Base-by-base conservation (phyloP, 2,329 filamentous ascomycete species). In the Calonectria hongkongensis region DNA sequence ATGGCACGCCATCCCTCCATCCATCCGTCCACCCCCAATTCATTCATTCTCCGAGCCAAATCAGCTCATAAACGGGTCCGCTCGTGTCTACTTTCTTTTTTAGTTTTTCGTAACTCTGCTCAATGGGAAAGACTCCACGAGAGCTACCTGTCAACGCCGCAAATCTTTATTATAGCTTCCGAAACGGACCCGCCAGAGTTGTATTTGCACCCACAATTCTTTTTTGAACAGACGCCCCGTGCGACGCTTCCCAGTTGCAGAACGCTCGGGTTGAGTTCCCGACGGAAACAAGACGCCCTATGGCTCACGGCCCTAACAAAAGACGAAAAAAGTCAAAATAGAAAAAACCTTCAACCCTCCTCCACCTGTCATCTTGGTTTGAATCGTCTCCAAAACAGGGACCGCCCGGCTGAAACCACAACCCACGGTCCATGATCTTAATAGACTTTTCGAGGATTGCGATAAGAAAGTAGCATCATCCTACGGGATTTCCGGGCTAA, bases 111-210 rank as follows among this genome's bases (percentile, higher is more conserved):
- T 18, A 13, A 30, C 15, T 39, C 15, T 10, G 33, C 30, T 7
- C 12, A 60, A 60, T 6, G 25, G 54, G 36, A 60, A 60, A 12
- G 54, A 39, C n/a, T n/a, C 54, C 54, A 41, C 54, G 54, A 60
- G 54, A 27, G 25, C 54, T 60, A 16, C 33, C 54, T 30, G 39
- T 41, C 33, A 27, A 13, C 54, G n/a, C 27, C 39, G 54, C 54
- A 41, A 60, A 60, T 60, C 54, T 41, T 60, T 41, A 18, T 9
- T 25, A 60, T 60, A 18, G 39, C 36, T 15, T 60, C 54, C 54
- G 54, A 60, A 43, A 60, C 54, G 21, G 33, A 58, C 54, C 54
- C 54, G 30, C 54, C 54, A 58, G n/a, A 58, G 54, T 58, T 58
- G 33, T 41, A 58, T 41, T 50, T 15, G 33, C 30, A 41, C 18